Conservation (phyloP, 108 stramenopile genomes). For the Phaeodactylum tricornutum region DNA sequence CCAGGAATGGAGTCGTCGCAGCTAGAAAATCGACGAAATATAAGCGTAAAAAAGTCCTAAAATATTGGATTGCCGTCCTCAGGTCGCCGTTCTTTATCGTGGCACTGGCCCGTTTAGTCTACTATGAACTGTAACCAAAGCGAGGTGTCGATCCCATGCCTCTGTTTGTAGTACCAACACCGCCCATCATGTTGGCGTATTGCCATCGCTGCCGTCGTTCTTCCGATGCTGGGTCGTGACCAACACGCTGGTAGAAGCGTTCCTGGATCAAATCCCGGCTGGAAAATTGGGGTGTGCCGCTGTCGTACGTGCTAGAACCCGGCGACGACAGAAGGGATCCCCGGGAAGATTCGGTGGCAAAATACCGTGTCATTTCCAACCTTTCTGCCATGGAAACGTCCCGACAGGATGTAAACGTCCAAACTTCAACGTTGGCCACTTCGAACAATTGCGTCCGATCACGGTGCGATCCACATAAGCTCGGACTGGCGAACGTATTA, state of each 20-base stretch:
- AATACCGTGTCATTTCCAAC: constrained; percentile 65
- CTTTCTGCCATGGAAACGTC: constrained; percentile 43
- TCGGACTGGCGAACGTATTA: constrained; percentile 52
- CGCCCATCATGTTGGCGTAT: constrained; percentile 32
- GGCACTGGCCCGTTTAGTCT: too few relatives aligned
- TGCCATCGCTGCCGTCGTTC: constrained; percentile 28
- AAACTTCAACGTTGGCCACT: constrained; percentile 61
- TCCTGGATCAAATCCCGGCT: constrained; percentile 19
- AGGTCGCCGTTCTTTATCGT: too few relatives aligned
- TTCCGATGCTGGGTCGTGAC: constrained; percentile 16
- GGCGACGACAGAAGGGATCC: too few relatives aligned
- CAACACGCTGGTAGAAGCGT: constrained; percentile 34
- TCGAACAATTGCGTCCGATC: constrained; percentile 42
- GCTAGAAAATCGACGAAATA: too few relatives aligned
- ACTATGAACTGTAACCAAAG: too few relatives aligned
- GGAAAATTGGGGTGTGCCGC: constrained; percentile 3
- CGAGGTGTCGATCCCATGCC: constrained; percentile 3
- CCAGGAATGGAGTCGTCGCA: too few relatives aligned
- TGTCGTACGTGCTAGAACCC: not conserved
- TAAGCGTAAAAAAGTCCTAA: too few relatives aligned
- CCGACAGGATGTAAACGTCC: constrained; percentile 70
- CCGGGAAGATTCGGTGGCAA: constrained; percentile 24
- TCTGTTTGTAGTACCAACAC: not conserved
- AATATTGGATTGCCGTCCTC: too few relatives aligned
- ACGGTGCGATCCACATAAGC: constrained; percentile 23